phyloP scores from a whole-genome alignment of 305 asterid genomes.

The Ajuga reptans region DNA sequence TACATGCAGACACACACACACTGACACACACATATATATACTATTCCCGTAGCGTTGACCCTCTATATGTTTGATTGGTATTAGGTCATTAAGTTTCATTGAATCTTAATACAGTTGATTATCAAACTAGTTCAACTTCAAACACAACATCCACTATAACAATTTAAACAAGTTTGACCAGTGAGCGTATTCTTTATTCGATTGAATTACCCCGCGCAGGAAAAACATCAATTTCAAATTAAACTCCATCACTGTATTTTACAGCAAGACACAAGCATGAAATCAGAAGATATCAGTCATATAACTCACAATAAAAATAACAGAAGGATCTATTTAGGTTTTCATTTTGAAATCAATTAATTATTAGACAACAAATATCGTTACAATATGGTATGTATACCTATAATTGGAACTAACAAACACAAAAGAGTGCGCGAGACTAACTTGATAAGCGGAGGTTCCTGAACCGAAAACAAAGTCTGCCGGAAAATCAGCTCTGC shows the following conservation, averaged over 20 bases:
- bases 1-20: neutral
- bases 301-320: neutral
- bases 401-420: neutral
- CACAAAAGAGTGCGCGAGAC: neutral
- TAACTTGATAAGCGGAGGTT: slow-evolving; percentile 39
- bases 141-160: neutral
- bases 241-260: neutral
- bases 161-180: no score
- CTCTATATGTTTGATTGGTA: neutral
- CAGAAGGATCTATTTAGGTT: neutral
- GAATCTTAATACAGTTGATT: neutral
- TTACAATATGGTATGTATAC: neutral
- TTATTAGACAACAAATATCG: neutral
- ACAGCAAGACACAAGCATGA: neutral
- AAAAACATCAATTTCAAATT: neutral
- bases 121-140: neutral
- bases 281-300: neutral
- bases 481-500: slow-evolving; percentile 35
- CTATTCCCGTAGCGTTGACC: no score
- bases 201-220: no score
- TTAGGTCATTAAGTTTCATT: neutral
- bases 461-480: slow-evolving; percentile 45
- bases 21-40: no score
- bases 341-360: neutral
- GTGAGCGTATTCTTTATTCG: no score